Evolutionary conservation across 345 rosid genomes (phyloP), one percentile per base, ranked within the genome.

Genomic region (Corymbia maculata): DNA sequence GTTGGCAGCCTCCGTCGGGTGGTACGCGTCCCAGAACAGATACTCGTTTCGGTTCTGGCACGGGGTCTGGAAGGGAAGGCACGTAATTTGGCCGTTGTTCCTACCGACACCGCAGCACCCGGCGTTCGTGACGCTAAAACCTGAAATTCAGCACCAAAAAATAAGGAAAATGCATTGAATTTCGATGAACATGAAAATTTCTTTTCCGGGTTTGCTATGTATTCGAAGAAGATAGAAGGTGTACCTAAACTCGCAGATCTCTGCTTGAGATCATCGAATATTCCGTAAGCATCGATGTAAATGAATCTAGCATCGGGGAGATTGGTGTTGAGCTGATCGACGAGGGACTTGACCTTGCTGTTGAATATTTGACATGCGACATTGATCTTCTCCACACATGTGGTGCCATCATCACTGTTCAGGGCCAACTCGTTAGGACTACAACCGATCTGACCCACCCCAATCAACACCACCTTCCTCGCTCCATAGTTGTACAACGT

Each of bases 21-120:
- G 94, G 57, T 90, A 91, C 19, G 93, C 92, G 79, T 94, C 95
- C 93, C 94, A 93, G 59, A 94, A 94, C 87, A 91, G 30, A 82
- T 88, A 86, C 30, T 88, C 85, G 32, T 24, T 61, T 24, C 95
- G 89, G 70, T 88, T 91, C 47, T 64, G 51, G 85, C 95, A 94
- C 10, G 94, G 92, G 49, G 88, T 88, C 52, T 92, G 90, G 16
- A 86, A 30, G 3, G 93, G 94, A 28, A 92, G 88, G 52, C 95
- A 94, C n/a, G 93, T 92, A 12, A 91, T 88, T 70, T 90, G 89
- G 8, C 94, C 94, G n/a, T 94, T 93, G 90, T 89, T 89, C 85
- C 90, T 87, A 21, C 90, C 90, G 13, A 94, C 94, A 0, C 91
- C 93, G 50, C 94, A 94, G 51, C 95, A 94, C 3, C 92, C 93